Base-by-base conservation (phyloP, 768 basidiomycete genomes). In the Termitomyces sp. region DNA sequence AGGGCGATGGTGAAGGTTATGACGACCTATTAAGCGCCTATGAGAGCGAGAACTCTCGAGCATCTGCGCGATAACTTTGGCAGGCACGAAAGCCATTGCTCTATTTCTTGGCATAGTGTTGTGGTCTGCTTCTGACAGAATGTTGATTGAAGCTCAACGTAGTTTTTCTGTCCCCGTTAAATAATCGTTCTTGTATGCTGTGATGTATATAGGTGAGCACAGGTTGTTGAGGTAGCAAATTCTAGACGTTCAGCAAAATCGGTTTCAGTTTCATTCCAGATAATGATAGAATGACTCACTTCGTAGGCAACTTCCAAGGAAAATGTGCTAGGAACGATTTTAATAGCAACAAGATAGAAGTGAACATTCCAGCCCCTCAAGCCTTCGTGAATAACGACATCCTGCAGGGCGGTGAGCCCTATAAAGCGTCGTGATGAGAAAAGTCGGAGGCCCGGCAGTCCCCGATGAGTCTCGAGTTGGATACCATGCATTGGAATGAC, bases 11-110 rank as follows among this genome's bases (percentile, higher is more conserved):
- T 60, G 82, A 83, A 64, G 80, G 86, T 3, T 90, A 89, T 52
- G 88, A 86, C 60, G 89, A 90, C 12, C 64, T 91, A 52, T 68
- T 91, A 56, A 89, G 86, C 65, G 89, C 89, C 18, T 91, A 91
- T 62, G 89, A 91, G 70, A 89, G 89, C 63, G 88, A 89, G 50
- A 75, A 74, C 23, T 57, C 44, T 60, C 27, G 51, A 40, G 41
- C 38, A 35, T 25, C 54, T 61, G 46, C 50, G 20, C 51, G 50
- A 50, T 52, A 41, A 51, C 20, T n/a, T n/a, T n/a, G 40, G 31
- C 40, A 40, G 22, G 31, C 15, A 22, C 18, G 9, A 32, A 31
- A 41, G 12, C 3, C 15, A 16, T 16, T 15, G 2, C 22, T 23
- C 4, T 23, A 35, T 22, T 33, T 12, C 22, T 10, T 33, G 46